A percentile compares a stretch with the other conserved stretches of the same genome.
These are phyloP conservation scores for Artemisia argyi DNA, from an alignment of 129 eudicot species.

Conservation along the genomic window DNA sequence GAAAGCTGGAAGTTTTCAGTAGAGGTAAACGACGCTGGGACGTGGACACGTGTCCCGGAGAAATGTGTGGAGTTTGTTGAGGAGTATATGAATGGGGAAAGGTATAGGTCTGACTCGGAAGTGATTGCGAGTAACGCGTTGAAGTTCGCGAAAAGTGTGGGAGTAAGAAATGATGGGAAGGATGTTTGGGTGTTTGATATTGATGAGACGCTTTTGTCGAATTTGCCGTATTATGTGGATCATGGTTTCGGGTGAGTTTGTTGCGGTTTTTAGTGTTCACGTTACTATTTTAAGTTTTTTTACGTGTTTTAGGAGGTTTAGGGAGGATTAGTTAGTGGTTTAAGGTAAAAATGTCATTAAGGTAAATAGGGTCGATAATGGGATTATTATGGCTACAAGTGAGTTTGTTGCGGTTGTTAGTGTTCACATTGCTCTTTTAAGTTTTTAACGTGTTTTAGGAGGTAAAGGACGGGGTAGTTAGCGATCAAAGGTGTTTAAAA, in stretches of 20 bases:
- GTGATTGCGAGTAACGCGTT: constrained; percentile 50
- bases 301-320: neutral
- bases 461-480: too few relatives aligned
- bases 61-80: constrained; percentile 51
- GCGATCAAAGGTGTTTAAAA: too few relatives aligned
- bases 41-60: constrained; percentile 52
- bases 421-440: too few relatives aligned
- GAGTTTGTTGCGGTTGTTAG: too few relatives aligned
- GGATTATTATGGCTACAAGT: too few relatives aligned
- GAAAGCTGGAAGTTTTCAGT: constrained; percentile 79
- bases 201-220: constrained; percentile 86
- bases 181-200: constrained; percentile 90
- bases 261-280: constrained; percentile 8
- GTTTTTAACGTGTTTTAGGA: too few relatives aligned
- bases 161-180: constrained; percentile 50
- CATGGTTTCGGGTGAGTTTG: constrained; percentile 67
- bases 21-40: constrained; percentile 69
- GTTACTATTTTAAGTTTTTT: neutral
- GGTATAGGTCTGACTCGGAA: constrained; percentile 54
- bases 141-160: constrained; percentile 49
- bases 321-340: neutral
- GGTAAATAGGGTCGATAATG: too few relatives aligned
- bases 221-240: constrained; percentile 55
- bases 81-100: constrained; percentile 61
- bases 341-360: neutral